Evolutionary conservation across 306 rosid genomes (phyloP), one percentile per base, ranked within the genome.

Genomic region (Ormosia semicastrata): DNA sequence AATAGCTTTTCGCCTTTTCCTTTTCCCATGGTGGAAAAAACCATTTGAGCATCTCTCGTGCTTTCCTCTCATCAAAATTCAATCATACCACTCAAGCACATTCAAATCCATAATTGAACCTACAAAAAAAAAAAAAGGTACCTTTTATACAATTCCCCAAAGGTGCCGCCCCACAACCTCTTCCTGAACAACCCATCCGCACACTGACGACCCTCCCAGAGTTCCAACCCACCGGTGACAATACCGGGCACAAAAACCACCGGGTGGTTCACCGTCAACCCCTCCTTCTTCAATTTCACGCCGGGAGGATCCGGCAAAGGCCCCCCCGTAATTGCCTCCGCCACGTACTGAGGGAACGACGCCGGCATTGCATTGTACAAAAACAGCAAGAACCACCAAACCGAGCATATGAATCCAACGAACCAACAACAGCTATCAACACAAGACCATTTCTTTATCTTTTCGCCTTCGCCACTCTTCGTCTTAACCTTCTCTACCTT

Each of bases 221-320:
- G 79, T 73, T 92, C 97, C 37, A 92, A 84, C 10, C 97, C 97
- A 2, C 91, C 97, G 24, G 97, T 92, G 32, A 92, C 97, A 49
- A 92, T 92, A 5, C 97, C 97, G 9, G 97, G 97, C 59, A 92
- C 97, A 13, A 92, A 92, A 43, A 92, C 92, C 78, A 92, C 97
- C 11, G 97, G 97, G 54, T 92, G 97, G 47, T 85, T 89, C 77
- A 60, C 95, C 73, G 63, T 63, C 84, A 92, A 74, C 2, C 97
- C 97, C 68, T 91, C 97, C 86, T 92, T 92, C 87, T 83, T 75
- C 88, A 92, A 76, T 44, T 91, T 92, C 49, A 91, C 87, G 8
- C 97, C 97, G 4, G 97, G 97, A 30, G 97, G 97, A 71, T 92
- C 97, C 65, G 91, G 85, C 37, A 86, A 67, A 17, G 97, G 97